Evolutionary conservation across 768 basidiomycete species (phyloP).

Genomic region (Chlorophyllum brunneum): DNA sequence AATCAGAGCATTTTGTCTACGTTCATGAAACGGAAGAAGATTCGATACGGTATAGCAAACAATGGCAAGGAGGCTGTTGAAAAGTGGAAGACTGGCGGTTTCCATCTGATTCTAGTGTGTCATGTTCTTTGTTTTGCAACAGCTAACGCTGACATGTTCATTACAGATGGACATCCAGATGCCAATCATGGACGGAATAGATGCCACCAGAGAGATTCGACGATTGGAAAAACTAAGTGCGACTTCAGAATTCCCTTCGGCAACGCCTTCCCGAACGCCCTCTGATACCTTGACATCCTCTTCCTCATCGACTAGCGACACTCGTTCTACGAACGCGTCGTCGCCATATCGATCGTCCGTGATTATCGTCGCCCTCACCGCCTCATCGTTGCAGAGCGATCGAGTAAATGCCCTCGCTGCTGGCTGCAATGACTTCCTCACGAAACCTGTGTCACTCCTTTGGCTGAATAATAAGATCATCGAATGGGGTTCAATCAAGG

Average conservation of each 20-base stretch:
- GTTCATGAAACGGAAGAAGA: constrained; percentile 94
- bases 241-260: constrained; percentile 62
- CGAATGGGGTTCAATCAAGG: constrained; percentile 99
- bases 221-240: constrained; percentile 70
- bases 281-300: constrained; percentile 43
- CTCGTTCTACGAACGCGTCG: constrained; percentile 34
- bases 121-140: background rate
- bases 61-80: constrained; percentile 95
- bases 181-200: constrained; percentile 98
- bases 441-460: constrained; percentile 90
- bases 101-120: constrained; percentile 92
- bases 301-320: constrained; percentile 29
- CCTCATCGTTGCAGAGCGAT: constrained; percentile 92
- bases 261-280: constrained; percentile 68
- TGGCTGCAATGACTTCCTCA: constrained; percentile 98
- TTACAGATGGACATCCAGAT: constrained; percentile 98
- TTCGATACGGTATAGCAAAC: constrained; percentile 91
- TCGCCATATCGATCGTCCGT: constrained; percentile 89
- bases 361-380: constrained; percentile 98
- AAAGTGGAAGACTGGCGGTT: constrained; percentile 90
- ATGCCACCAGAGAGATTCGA: constrained; percentile 95
- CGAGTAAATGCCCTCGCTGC: constrained; percentile 96
- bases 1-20: constrained; percentile 97
- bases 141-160: constrained; percentile 15
- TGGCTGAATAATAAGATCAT: constrained; percentile 99